Base-by-base conservation (phyloP, 1,139 yeast species). In the Pneumocystis jirovecii region DNA sequence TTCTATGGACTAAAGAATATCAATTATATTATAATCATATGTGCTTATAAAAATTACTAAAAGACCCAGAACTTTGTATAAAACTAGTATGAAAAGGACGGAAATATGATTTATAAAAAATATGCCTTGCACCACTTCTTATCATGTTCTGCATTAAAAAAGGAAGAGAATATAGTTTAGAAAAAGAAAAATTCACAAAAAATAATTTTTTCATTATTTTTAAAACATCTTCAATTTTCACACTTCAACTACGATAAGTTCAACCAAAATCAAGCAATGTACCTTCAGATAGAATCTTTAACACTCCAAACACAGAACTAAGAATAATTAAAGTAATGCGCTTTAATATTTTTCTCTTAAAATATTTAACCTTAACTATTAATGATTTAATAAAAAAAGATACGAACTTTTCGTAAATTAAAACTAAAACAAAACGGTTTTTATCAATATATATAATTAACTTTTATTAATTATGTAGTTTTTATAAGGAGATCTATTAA, bases 1-100 rank as follows among this genome's bases (percentile, higher is more conserved):
- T 84, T 75, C 96, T 82, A 77, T 89, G 96, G 10, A 19, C 61
- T 19, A 6, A 44, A 42, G n/a, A 62, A 56, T 44, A 62, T 50
- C 2, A 50, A 50, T 25, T 29, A 12, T 6, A 50, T 15, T 19
- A 44, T 50, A 15, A 10, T 25, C 21, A 25, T 50, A 29, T 29
- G 3, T 4, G 25, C 56, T 19, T 19, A 19, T 25, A 6, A 8
- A 10, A 50, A 29, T 50, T 50, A 50, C 57, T 12, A 50, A 25
- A 50, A 50, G 34, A 25, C 17, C 3, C 21, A 25, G 6, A 6
- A 12, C n/a, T 50, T 50, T 4, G 57, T 25, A 50, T 15, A 21
- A 50, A 25, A 25, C 21, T 50, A 50, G 12, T 50, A 25, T 50
- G 57, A 50, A 50, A 50, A 50, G 21, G 21, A 50, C 34, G 34